Evolutionary conservation across 176 grass and related monocot genomes (phyloP).

Genomic region (Cenchrus americanus): DNA sequence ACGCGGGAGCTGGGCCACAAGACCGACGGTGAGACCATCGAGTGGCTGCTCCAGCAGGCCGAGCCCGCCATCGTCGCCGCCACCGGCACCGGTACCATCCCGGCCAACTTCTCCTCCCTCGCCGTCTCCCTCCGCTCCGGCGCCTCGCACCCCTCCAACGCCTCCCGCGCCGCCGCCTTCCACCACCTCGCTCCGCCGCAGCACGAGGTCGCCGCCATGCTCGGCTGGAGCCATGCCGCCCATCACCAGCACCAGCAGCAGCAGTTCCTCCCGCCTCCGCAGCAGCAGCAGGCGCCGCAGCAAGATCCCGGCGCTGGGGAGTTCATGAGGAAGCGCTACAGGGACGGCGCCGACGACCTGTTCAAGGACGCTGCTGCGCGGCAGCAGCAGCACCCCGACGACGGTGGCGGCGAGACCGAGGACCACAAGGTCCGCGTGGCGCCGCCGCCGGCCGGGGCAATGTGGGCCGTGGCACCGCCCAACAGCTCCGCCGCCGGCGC

Average conservation of each 20-base stretch:
- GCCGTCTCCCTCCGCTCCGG: conserved; percentile 77
- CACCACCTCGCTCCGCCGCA: conserved; percentile 49
- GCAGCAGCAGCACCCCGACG: conserved; percentile 15
- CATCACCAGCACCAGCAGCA: conserved; percentile 44
- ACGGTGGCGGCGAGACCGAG: conserved; percentile 12
- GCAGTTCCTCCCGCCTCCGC: not conserved
- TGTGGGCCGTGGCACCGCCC: conserved; percentile 82
- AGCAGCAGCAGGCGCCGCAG: conserved; percentile 42
- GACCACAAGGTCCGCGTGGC: conserved; percentile 45
- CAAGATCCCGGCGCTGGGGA: conserved; percentile 54
- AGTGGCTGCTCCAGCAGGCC: conserved; percentile 97
- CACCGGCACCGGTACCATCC: conserved; percentile 90
- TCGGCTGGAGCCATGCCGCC: conserved; percentile 69
- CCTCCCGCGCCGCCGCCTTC: conserved; percentile 40
- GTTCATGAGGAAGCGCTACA: conserved; percentile 86
- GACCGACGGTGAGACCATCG: conserved; percentile 97
- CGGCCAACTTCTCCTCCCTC: conserved; percentile 87
- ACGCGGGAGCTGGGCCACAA: conserved; percentile 97
- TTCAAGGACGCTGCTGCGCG: conserved; percentile 85
- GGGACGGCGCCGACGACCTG: conserved; percentile 79
- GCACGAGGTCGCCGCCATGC: conserved; percentile 76
- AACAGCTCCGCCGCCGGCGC: conserved; percentile 55
- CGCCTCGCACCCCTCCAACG: conserved; percentile 38
- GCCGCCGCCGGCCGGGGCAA: conserved; percentile 44
- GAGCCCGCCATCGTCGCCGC: conserved; percentile 95